Base-by-base conservation (phyloP, 1,139 yeast species). In the Suhomyces choctaworum region DNA sequence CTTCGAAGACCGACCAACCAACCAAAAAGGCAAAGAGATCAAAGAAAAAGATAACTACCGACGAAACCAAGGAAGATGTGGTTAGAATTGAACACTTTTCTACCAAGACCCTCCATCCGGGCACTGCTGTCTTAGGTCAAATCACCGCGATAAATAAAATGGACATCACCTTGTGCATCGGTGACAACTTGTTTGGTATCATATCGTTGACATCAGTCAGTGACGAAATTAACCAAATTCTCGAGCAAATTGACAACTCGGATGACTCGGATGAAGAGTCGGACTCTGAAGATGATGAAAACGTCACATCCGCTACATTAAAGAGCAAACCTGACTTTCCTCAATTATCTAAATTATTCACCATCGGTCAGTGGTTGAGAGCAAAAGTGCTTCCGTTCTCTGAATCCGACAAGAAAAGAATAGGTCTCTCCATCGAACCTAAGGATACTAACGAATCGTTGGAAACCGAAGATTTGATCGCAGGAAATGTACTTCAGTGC, bases 101-200 rank as follows among this genome's bases (percentile, higher is more conserved):
- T 17, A 79, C 80, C 60, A 78, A 76, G 48, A 76, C 71, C 38
- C 62, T 89, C 47, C 68, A 74, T 34, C 79, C 84, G 2, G 97
- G 96, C 7, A 72, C 92, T 6, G 56, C 70, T 25, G 79, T 90
- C 1, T 69, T 92, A 36, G 97, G 96, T 33, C 94, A 86, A 59
- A 67, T 92, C 42, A 59, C 72, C 25, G 65, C 70, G 35, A 75
- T 90, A 36, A 73, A 76, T 40, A 74, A 75, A 40, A 59, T 76
- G 49, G 95, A 86, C 45, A 48, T 92, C 26, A 73, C 79, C 4
- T 62, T 92, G 25, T 69, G 95, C 2, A 62, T 92, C 37, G 86
- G 96, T n/a, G 95, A 89, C 56, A 85, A 83, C 47, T 67, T 92
- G 43, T 72, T 76, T 25, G 98, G 97, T 20, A 84, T 69, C 54